Conservation (phyloP, 2,329 filamentous ascomycete species). For the Huntiella decipiens region DNA sequence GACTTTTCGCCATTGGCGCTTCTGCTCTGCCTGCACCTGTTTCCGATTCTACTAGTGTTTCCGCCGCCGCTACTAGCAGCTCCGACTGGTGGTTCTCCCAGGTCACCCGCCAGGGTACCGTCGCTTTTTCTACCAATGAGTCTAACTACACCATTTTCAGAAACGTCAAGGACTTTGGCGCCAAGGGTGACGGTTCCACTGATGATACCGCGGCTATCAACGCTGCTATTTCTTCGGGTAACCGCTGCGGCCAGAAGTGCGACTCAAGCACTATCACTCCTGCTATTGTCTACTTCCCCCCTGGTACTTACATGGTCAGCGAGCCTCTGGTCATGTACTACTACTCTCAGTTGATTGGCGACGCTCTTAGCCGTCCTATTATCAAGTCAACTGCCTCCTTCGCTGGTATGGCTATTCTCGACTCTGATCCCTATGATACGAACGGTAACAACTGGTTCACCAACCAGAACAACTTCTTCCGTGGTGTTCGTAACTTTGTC, state of each 20-base stretch:
- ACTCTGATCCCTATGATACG: constrained; percentile 64
- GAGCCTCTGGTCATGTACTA: constrained; percentile 69
- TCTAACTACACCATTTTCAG: constrained; percentile 52
- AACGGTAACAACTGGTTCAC: constrained; percentile 55
- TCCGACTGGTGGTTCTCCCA: constrained; percentile 52
- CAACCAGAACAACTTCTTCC: constrained; percentile 73
- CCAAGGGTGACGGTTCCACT: constrained; percentile 44
- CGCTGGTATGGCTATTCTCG: constrained; percentile 74
- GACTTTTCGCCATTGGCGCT: constrained; percentile 7
- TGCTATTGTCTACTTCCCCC: constrained; percentile 78
- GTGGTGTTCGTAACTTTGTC: constrained; percentile 63
- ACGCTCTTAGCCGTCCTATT: constrained; percentile 51
- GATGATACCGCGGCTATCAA: constrained; percentile 89
- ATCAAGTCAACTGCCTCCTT: constrained; percentile 59
- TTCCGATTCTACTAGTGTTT: neutral
- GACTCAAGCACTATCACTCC: constrained; percentile 71
- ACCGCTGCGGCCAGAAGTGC: constrained; percentile 63
- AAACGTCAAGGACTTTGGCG: constrained; percentile 60
- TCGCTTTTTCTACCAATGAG: constrained; percentile 32
- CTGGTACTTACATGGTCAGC: constrained; percentile 69
- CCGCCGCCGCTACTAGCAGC: constrained; percentile 9
- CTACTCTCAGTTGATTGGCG: constrained; percentile 84
- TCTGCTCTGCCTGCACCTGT: constrained; percentile 10
- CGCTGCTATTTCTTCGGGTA: constrained; percentile 54
- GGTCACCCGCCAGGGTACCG: constrained; percentile 48